Conservation (phyloP, 352 stramenopile genomes). For the Achlya hypogyna region DNA sequence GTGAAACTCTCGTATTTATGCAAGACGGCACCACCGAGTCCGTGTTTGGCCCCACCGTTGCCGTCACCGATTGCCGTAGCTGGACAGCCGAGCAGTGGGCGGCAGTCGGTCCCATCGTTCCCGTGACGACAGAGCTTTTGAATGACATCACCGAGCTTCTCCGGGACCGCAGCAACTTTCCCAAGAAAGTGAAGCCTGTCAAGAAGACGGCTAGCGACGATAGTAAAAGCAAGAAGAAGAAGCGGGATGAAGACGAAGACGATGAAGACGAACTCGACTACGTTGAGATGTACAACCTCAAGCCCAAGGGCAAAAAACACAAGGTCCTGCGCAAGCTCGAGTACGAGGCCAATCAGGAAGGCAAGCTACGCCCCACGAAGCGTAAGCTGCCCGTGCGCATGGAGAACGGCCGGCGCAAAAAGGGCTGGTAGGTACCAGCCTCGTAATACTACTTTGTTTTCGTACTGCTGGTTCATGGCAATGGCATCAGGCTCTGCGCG, state of each 20-base stretch:
- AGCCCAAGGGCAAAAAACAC: conserved; percentile 19
- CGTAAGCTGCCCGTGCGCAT: conserved; percentile 9
- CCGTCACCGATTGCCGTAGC: neutral
- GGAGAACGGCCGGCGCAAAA: conserved; percentile 18
- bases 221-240: neutral
- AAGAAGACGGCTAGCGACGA: neutral
- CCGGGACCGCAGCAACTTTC: neutral
- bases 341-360: conserved; percentile 20
- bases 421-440: conserved; percentile 1
- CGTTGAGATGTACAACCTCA: conserved; percentile 17
- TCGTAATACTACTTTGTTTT: too few species aligned
- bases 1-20: conserved; percentile 9
- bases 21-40: neutral
- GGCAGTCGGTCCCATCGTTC: neutral
- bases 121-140: neutral
- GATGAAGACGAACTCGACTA: conserved; percentile 16
- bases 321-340: conserved; percentile 10
- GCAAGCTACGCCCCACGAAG: conserved; percentile 16
- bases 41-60: neutral
- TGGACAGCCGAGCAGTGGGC: neutral
- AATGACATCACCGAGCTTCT: neutral
- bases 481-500: too few species aligned
- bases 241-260: neutral
- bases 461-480: too few species aligned
- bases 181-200: neutral